phyloP scores from a whole-genome alignment of 495 filamentous ascomycete genomes.

The Penicillium bovifimosum region DNA sequence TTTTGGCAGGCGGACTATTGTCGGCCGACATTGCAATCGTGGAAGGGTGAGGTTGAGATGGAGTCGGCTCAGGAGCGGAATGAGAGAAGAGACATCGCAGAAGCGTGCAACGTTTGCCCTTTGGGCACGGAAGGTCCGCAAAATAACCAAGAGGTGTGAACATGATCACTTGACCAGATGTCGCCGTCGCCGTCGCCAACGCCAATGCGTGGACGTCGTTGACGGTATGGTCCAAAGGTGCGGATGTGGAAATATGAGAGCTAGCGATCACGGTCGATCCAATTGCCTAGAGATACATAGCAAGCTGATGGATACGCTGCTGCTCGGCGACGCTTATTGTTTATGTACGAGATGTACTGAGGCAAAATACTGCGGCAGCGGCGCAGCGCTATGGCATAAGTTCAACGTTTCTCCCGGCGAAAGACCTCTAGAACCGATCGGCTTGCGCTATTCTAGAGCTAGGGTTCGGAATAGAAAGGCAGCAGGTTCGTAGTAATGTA shows the following conservation, averaged over 20 bases:
- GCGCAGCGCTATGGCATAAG: not conserved
- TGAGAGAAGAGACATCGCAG: slow-evolving; percentile 60
- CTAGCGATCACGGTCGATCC: not conserved
- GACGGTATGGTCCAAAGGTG: not conserved
- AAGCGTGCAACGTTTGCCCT: slow-evolving; percentile 49
- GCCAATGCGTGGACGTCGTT: no score
- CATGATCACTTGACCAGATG: slow-evolving; percentile 42
- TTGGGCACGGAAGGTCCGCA: slow-evolving; percentile 59
- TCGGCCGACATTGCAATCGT: not conserved
- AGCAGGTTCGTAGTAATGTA: not conserved
- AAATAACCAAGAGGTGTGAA: slow-evolving; percentile 62
- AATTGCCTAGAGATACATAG: not conserved
- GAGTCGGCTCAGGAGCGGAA: not conserved
- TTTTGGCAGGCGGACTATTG: not conserved
- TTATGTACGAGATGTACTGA: not conserved
- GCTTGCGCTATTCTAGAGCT: not conserved
- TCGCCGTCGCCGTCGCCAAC: no score
- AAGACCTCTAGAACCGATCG: not conserved
- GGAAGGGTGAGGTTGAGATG: not conserved
- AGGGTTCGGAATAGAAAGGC: not conserved
- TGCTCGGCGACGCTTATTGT: not conserved
- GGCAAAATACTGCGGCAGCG: not conserved
- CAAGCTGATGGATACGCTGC: not conserved
- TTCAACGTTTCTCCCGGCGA: not conserved
- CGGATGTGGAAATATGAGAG: not conserved